Evolutionary conservation across 129 eudicot species (phyloP).

Genomic region (Silybum marianum): DNA sequence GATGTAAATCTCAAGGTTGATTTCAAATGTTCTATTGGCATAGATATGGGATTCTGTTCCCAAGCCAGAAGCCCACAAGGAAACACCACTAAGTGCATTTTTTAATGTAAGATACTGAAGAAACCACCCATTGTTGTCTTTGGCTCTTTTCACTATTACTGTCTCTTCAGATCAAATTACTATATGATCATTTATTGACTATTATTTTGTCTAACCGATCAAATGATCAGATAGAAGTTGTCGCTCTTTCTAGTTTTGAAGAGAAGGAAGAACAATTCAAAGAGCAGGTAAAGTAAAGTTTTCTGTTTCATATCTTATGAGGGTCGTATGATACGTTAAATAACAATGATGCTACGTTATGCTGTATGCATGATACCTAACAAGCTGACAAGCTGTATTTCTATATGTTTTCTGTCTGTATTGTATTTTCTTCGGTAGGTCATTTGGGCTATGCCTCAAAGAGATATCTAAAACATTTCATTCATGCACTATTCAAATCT

Average conservation of each 20-base stretch:
- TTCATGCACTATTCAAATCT: not conserved
- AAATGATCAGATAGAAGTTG: constrained; percentile 58
- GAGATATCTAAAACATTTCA: not conserved
- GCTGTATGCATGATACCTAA: not conserved
- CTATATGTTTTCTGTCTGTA: not conserved
- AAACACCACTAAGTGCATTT: constrained; percentile 61
- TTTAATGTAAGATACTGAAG: constrained; percentile 48
- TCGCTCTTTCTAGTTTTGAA: constrained; percentile 59
- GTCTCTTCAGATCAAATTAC: not conserved
- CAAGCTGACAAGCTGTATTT: not conserved
- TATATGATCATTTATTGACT: not conserved
- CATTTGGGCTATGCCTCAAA: not conserved
- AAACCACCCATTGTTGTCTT: not conserved
- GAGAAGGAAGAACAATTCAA: constrained; percentile 66
- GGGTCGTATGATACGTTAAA: not conserved
- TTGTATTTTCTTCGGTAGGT: not conserved
- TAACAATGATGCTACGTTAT: not conserved
- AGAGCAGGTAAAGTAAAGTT: constrained; percentile 47
- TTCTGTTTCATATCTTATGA: not conserved
- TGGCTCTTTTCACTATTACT: not conserved
- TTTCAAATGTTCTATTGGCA: not conserved
- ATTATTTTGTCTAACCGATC: not conserved
- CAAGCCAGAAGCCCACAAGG: constrained; percentile 58
- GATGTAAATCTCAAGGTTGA: constrained; percentile 10
- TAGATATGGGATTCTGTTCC: constrained; percentile 74